These are phyloP conservation scores for Omphalea diandra DNA, from an alignment of 441 rosid species.

Conservation along the genomic window DNA sequence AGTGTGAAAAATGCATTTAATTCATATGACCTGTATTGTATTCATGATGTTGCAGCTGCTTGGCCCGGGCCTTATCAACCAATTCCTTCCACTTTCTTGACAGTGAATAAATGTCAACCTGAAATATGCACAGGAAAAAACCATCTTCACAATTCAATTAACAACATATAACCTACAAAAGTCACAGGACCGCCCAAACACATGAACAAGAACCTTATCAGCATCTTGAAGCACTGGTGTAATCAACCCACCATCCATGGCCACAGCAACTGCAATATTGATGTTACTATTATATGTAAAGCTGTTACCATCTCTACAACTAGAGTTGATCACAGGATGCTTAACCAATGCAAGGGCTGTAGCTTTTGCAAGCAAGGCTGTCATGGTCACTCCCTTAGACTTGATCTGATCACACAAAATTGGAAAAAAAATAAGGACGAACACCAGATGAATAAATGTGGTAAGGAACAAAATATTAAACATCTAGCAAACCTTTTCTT, in stretches of 20 bases:
- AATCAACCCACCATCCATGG: conserved; percentile 82
- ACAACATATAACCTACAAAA: background rate
- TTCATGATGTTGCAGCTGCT: conserved; percentile 93
- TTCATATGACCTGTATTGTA: conserved; percentile 68
- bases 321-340: conserved; percentile 81
- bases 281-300: conserved; percentile 74
- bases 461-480: background rate
- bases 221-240: conserved; percentile 97
- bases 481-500: background rate
- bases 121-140: conserved; percentile 14
- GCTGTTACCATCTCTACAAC: conserved; percentile 89
- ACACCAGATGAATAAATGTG: conserved; percentile 2
- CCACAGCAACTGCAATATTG: conserved; percentile 94
- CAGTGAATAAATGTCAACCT: conserved; percentile 89
- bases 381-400: conserved; percentile 95
- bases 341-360: conserved; percentile 78
- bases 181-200: background rate
- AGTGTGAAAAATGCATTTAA: background rate
- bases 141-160: background rate
- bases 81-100: conserved; percentile 98
- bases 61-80: conserved; percentile 91
- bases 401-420: conserved; percentile 56
- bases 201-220: conserved; percentile 56
- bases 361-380: conserved; percentile 91
- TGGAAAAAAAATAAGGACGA: background rate